These are phyloP conservation scores for Aspergillus persii DNA, from an alignment of 2,329 filamentous ascomycete genomes.

Conservation along the genomic window DNA sequence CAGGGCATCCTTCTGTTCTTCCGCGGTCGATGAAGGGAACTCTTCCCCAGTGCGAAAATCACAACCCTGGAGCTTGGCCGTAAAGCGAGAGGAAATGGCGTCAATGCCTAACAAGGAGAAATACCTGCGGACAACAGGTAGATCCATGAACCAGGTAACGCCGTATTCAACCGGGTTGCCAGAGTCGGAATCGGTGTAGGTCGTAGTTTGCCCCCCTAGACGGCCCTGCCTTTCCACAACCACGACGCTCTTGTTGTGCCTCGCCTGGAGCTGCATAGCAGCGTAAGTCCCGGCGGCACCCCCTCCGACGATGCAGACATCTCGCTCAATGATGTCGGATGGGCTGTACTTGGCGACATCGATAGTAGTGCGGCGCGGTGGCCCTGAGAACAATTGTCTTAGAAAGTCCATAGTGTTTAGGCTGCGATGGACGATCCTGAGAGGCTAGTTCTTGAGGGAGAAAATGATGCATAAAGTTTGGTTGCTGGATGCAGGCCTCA, in stretches of 20 bases:
- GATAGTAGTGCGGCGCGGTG: neutral
- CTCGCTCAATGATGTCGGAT: conserved; percentile 12
- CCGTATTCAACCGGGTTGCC: conserved; percentile 26
- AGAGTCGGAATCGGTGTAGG: conserved; percentile 21
- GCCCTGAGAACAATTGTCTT: neutral
- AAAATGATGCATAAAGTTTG: neutral
- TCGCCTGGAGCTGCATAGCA: conserved; percentile 26
- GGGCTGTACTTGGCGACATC: neutral
- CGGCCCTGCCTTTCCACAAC: conserved; percentile 24
- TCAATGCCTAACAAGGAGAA: conserved; percentile 25
- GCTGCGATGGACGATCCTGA: neutral
- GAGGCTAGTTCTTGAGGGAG: neutral
- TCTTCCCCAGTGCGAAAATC: neutral
- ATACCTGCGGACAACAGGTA: conserved; percentile 17
- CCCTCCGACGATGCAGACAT: conserved; percentile 30
- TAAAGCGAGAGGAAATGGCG: neutral
- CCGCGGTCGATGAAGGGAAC: conserved; percentile 4
- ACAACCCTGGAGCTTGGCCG: neutral
- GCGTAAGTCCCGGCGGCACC: conserved; percentile 31
- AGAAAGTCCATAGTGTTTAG: neutral
- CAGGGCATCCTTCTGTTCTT: neutral
- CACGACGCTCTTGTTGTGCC: conserved; percentile 21
- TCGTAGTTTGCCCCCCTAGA: conserved; percentile 29
- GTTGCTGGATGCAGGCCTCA: no score
- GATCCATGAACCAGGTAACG: conserved; percentile 24